Conservation (phyloP, 2,329 filamentous ascomycete species). For the Hirsutella minnesotensis region DNA sequence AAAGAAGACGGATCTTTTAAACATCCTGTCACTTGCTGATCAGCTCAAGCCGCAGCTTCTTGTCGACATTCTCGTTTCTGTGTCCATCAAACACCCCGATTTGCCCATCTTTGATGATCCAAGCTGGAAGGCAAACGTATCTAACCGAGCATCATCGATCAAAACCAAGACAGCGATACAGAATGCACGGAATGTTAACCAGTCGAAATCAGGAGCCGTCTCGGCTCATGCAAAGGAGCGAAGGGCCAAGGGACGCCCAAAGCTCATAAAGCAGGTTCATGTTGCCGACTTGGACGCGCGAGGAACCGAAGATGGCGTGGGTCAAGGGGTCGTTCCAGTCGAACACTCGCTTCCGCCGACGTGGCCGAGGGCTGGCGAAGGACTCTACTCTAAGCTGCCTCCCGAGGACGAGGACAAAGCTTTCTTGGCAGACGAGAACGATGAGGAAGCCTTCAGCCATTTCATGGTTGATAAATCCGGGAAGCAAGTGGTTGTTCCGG, state of each 20-base stretch:
- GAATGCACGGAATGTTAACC: slow-evolving; percentile 8
- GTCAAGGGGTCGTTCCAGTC: slow-evolving; percentile 12
- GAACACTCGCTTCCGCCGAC: slow-evolving; percentile 23
- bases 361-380: slow-evolving; percentile 27
- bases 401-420: slow-evolving; percentile 25
- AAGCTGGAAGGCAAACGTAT: slow-evolving; percentile 21
- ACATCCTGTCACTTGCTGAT: slow-evolving; percentile 28
- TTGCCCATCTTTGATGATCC: slow-evolving; percentile 29
- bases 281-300: slow-evolving; percentile 14
- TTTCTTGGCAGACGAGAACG: slow-evolving; percentile 25
- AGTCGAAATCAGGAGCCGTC: slow-evolving; percentile 18
- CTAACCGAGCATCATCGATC: neutral
- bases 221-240: slow-evolving; percentile 14
- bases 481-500: slow-evolving; percentile 21
- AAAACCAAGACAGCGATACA: slow-evolving; percentile 2
- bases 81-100: slow-evolving; percentile 29
- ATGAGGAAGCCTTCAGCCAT: slow-evolving; percentile 31
- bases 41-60: slow-evolving; percentile 28
- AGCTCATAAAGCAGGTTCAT: slow-evolving; percentile 18
- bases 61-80: slow-evolving; percentile 27
- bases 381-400: slow-evolving; percentile 25
- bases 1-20: slow-evolving; percentile 25
- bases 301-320: slow-evolving; percentile 10
- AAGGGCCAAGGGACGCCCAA: slow-evolving; percentile 18
- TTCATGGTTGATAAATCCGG: slow-evolving; percentile 27